phyloP scores from a whole-genome alignment of 768 basidiomycete species.

The Mycena galericulata region DNA sequence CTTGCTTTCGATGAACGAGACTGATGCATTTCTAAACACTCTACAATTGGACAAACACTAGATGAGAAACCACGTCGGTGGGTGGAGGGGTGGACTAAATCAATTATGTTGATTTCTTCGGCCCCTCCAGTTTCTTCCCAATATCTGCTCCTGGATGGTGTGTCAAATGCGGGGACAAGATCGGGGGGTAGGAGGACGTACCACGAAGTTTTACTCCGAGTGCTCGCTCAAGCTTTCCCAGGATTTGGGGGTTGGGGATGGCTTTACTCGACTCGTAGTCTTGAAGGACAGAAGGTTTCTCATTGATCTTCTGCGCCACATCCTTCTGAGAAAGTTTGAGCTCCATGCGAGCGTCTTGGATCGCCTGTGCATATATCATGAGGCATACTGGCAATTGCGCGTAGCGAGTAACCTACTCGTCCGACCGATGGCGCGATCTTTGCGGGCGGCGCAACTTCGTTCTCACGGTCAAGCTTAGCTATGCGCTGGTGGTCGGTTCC shows the following conservation, averaged over 20 bases:
- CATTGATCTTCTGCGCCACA: constrained; percentile 92
- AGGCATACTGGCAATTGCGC: constrained; percentile 9
- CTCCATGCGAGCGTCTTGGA: constrained; percentile 83
- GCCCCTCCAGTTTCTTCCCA: constrained; percentile 87
- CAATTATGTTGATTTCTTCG: constrained; percentile 73
- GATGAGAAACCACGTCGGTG: constrained; percentile 44
- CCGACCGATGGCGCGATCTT: constrained; percentile 82
- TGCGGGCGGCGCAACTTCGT: constrained; percentile 93
- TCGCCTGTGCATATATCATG: constrained; percentile 63
- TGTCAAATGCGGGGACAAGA: constrained; percentile 12
- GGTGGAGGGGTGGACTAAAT: constrained; percentile 46
- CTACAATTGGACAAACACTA: constrained; percentile 39
- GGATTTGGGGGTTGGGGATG: constrained; percentile 87
- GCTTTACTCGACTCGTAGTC: constrained; percentile 93
- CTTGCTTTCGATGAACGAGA: constrained; percentile 29
- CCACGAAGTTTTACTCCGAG: constrained; percentile 93
- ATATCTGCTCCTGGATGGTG: constrained; percentile 72
- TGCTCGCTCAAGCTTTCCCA: constrained; percentile 88
- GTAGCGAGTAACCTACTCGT: constrained; percentile 61
- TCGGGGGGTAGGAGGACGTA: constrained; percentile 49
- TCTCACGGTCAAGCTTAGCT: constrained; percentile 94
- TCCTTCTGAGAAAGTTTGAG: constrained; percentile 91
- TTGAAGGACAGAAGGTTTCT: constrained; percentile 88
- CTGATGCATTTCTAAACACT: constrained; percentile 33
- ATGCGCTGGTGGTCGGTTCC: constrained; percentile 95